These are phyloP conservation scores for Epichloe sp. DNA, from an alignment of 2,329 filamentous ascomycete species.

Conservation along the genomic window DNA sequence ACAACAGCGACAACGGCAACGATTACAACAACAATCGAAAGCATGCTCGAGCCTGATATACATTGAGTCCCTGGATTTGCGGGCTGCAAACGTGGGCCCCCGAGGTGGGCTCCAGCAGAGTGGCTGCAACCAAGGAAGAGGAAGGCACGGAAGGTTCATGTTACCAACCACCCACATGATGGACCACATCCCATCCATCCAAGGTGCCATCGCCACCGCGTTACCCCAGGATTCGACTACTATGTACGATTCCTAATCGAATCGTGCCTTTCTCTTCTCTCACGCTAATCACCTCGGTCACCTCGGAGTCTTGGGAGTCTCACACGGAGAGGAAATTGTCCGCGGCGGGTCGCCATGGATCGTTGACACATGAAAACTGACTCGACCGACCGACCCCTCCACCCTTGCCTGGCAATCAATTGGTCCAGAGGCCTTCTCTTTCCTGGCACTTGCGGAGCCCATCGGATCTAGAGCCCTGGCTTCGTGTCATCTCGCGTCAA, in stretches of 20 bases:
- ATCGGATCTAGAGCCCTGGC: background rate
- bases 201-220: too few species aligned
- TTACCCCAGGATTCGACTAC: background rate
- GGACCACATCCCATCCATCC: too few species aligned
- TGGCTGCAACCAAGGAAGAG: too few species aligned
- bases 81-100: background rate
- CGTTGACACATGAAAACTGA: conserved; percentile 12
- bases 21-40: background rate
- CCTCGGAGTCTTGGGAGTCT: background rate
- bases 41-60: background rate
- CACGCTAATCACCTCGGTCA: background rate
- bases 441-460: conserved; percentile 1
- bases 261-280: background rate
- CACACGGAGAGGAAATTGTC: background rate
- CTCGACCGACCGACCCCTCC: conserved; percentile 1
- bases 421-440: background rate
- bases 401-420: background rate
- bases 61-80: background rate
- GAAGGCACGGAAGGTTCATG: background rate
- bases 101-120: background rate
- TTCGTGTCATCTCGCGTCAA: background rate
- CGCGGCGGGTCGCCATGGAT: conserved; percentile 3
- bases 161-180: background rate
- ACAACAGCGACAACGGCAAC: background rate
- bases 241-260: background rate